Conservation (phyloP, 495 filamentous ascomycete species). For the Penicillium steckii region DNA sequence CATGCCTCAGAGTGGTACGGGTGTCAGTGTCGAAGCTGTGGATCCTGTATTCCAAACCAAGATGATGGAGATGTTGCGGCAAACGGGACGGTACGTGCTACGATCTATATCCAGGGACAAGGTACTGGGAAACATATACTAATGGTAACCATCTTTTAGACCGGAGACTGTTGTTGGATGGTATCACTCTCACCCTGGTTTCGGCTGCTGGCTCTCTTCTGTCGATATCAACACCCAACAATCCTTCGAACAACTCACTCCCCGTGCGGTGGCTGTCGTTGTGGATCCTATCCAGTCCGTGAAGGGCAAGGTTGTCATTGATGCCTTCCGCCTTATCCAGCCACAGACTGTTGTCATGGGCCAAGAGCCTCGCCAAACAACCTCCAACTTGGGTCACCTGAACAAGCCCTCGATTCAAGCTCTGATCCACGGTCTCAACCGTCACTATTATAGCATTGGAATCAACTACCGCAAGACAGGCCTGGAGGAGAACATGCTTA, state of each 20-base stretch:
- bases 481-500: conserved; percentile 98
- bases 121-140: neutral
- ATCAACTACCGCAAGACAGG: conserved; percentile 98
- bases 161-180: conserved; percentile 97
- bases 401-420: conserved; percentile 99
- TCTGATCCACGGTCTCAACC: conserved; percentile 96
- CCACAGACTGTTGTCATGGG: conserved; percentile 98
- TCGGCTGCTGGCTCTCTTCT: conserved; percentile 97
- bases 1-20: conserved; percentile 99
- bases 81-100: conserved; percentile 81
- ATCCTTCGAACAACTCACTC: conserved; percentile 96
- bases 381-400: conserved; percentile 93
- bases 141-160: conserved; percentile 41
- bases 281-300: conserved; percentile 99
- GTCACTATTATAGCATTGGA: conserved; percentile 98
- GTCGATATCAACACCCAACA: conserved; percentile 99
- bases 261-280: conserved; percentile 94
- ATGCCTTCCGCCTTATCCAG: conserved; percentile 98
- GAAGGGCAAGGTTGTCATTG: conserved; percentile 98
- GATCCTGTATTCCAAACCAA: conserved; percentile 98
- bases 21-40: conserved; percentile 96
- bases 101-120: neutral
- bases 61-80: conserved; percentile 99
- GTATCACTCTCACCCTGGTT: conserved; percentile 99
- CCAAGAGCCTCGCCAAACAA: conserved; percentile 97